Conservation (phyloP, 331 rosid species). For the Quercus lobata region DNA sequence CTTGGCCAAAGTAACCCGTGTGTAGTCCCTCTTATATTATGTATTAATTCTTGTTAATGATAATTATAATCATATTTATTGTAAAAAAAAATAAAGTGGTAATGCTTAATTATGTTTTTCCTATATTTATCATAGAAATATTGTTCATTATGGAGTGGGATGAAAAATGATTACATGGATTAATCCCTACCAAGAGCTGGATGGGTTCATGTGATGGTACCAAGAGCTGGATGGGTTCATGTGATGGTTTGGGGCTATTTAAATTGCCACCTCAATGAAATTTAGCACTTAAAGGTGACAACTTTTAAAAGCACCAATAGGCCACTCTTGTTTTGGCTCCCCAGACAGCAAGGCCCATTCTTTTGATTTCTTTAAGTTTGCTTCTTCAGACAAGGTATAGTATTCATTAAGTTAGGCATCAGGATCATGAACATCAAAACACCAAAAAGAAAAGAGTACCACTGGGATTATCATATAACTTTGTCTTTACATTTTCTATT, state of each 20-base stretch:
- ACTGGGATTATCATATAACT: constrained; percentile 48
- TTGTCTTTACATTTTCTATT: constrained; percentile 68
- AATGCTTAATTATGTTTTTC: constrained; percentile 30
- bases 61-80: constrained; percentile 22
- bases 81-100: constrained; percentile 19
- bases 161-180: constrained; percentile 38
- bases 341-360: constrained; percentile 75
- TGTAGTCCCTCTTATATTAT: constrained; percentile 14
- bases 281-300: constrained; percentile 36
- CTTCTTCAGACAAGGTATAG: constrained; percentile 87
- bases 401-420: constrained; percentile 83
- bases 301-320: constrained; percentile 47
- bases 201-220: constrained; percentile 48
- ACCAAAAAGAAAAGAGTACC: constrained; percentile 38
- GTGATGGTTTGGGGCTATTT: constrained; percentile 41
- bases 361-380: constrained; percentile 64
- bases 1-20: constrained; percentile 16
- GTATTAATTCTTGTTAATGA: constrained; percentile 24
- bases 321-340: constrained; percentile 40
- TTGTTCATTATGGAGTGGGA: constrained; percentile 30
- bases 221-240: constrained; percentile 37
- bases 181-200: constrained; percentile 42
- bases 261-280: constrained; percentile 32
- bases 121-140: constrained; percentile 20
- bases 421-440: constrained; percentile 47